A percentile compares a stretch with the other conserved stretches of the same genome.
Conservation (phyloP, 306 rosid genomes). For the Hippophae gyantsensis region DNA sequence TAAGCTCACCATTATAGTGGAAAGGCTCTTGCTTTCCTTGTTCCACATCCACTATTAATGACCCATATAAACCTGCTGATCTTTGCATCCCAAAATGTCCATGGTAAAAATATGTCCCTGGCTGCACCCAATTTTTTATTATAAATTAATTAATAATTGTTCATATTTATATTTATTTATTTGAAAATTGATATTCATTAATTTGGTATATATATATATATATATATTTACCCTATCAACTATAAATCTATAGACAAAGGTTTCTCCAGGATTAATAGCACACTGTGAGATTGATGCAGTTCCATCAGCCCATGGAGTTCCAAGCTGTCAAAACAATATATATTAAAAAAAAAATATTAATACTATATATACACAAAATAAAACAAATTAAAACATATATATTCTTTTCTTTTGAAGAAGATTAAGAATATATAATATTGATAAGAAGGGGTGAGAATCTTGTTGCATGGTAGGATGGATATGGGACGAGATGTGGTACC, state of each 20-base stretch:
- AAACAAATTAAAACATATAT: too few relatives aligned
- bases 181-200: too few relatives aligned
- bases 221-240: background rate
- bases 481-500: too few relatives aligned
- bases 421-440: too few relatives aligned
- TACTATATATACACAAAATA: too few relatives aligned
- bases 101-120: conserved; percentile 83
- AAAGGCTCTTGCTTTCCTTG: conserved; percentile 49
- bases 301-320: background rate
- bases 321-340: background rate
- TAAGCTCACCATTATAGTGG: conserved; percentile 60
- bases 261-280: background rate
- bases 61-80: conserved; percentile 82
- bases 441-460: too few relatives aligned
- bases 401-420: too few relatives aligned
- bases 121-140: conserved; percentile 24
- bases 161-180: too few relatives aligned
- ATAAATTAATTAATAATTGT: background rate
- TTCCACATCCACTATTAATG: conserved; percentile 57
- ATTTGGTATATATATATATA: background rate
- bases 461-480: too few relatives aligned
- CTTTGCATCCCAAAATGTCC: conserved; percentile 90
- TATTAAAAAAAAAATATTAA: too few relatives aligned
- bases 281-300: background rate
- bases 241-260: background rate